Conservation (phyloP, 2,329 filamentous ascomycete genomes). For the Diaporthe vaccinii region DNA sequence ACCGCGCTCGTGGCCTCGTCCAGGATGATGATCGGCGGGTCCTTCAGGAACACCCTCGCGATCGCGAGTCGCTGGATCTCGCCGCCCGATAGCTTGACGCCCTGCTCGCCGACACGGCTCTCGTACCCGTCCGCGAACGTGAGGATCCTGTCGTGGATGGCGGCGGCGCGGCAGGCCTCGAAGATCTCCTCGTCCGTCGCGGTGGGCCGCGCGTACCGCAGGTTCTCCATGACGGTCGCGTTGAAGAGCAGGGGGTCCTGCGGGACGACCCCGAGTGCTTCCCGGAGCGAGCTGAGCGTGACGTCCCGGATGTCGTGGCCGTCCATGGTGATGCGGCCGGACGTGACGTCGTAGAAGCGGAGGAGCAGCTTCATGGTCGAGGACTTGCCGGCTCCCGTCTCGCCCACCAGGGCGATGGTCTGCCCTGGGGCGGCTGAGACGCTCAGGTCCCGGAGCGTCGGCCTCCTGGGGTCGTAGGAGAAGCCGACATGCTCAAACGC, state of each 20-base stretch:
- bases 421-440: slow-evolving; percentile 65
- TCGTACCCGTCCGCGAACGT: slow-evolving; percentile 67
- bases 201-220: slow-evolving; percentile 72
- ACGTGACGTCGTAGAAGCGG: slow-evolving; percentile 70
- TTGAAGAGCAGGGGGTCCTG: slow-evolving; percentile 77
- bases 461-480: slow-evolving; percentile 66
- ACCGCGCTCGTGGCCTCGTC: slow-evolving; percentile 41
- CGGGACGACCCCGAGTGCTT: slow-evolving; percentile 73
- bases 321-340: slow-evolving; percentile 68
- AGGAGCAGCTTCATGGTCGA: slow-evolving; percentile 72
- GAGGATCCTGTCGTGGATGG: slow-evolving; percentile 75
- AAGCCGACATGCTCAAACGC: slow-evolving; percentile 68
- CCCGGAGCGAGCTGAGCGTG: slow-evolving; percentile 68
- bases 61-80: slow-evolving; percentile 64
- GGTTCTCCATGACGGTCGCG: slow-evolving; percentile 73
- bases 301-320: slow-evolving; percentile 72
- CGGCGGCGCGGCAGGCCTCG: slow-evolving; percentile 71
- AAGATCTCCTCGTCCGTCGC: slow-evolving; percentile 72
- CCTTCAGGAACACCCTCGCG: slow-evolving; percentile 46
- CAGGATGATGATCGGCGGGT: slow-evolving; percentile 37
- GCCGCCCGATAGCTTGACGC: slow-evolving; percentile 64
- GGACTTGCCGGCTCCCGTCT: slow-evolving; percentile 74
- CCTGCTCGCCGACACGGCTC: slow-evolving; percentile 62
- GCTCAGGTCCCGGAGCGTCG: slow-evolving; percentile 62
- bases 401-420: slow-evolving; percentile 72